Evolutionary conservation across 2,329 filamentous ascomycete species (phyloP).

Genomic region (Pleurostoma richardsiae): DNA sequence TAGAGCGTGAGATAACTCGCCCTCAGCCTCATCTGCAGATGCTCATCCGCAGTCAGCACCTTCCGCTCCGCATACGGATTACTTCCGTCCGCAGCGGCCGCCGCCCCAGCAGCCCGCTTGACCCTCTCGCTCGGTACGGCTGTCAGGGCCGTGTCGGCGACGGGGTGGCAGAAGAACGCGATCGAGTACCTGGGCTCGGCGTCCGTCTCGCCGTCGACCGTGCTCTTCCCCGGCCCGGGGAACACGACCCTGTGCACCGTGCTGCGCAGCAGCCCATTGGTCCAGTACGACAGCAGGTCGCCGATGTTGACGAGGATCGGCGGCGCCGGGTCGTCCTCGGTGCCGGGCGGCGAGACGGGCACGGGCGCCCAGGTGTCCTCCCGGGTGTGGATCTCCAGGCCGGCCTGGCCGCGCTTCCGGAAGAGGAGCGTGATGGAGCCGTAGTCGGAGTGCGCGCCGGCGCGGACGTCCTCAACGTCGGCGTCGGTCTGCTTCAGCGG

Average conservation of each 20-base stretch:
- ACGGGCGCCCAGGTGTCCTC: conserved; percentile 56
- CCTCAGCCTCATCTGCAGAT: conserved; percentile 55
- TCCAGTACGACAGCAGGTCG: conserved; percentile 77
- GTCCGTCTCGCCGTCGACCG: conserved; percentile 38
- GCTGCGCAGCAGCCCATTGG: conserved; percentile 76
- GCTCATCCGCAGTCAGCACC: conserved; percentile 59
- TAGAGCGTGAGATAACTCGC: conserved; percentile 56
- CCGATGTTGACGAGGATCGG: conserved; percentile 79
- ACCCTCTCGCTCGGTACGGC: conserved; percentile 58
- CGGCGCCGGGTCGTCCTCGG: conserved; percentile 53
- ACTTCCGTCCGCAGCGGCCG: background rate
- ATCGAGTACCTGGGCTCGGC: conserved; percentile 57
- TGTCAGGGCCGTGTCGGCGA: conserved; percentile 44
- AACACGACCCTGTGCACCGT: conserved; percentile 90
- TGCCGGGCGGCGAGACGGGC: conserved; percentile 59
- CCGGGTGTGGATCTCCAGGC: conserved; percentile 72
- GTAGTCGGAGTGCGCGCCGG: conserved; percentile 91
- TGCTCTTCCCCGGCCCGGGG: conserved; percentile 32
- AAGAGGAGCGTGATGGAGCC: conserved; percentile 72
- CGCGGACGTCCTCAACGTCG: conserved; percentile 62
- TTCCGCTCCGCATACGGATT: conserved; percentile 48
- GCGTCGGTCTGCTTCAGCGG: conserved; percentile 39
- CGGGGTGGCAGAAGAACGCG: conserved; percentile 65
- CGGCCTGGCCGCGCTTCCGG: conserved; percentile 77
- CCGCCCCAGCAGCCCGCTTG: conserved; percentile 12